Evolutionary conservation across 2,329 filamentous ascomycete species (phyloP).

Genomic region (Pseudogymnoascus sp.): DNA sequence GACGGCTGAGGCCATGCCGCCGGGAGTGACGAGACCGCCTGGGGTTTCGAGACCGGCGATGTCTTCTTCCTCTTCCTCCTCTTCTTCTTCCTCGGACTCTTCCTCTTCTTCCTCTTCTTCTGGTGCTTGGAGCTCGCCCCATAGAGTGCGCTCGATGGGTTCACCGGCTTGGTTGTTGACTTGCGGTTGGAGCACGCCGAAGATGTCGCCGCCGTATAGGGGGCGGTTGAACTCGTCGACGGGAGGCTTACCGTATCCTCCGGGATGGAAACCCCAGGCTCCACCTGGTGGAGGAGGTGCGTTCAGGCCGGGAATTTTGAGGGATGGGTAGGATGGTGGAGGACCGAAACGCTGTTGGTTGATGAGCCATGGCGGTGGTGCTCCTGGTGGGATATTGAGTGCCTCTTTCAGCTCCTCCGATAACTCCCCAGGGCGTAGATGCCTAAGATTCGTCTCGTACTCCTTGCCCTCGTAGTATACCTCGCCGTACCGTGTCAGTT

Average conservation of each 20-base stretch:
- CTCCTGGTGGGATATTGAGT: slow-evolving; percentile 84
- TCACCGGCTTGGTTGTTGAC: slow-evolving; percentile 59
- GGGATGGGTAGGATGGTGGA: slow-evolving; percentile 87
- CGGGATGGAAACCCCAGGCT: slow-evolving; percentile 90
- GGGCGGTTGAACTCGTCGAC: slow-evolving; percentile 89
- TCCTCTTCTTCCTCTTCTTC: slow-evolving; percentile 62
- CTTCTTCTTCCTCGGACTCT: slow-evolving; percentile 63
- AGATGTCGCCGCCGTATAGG: slow-evolving; percentile 89
- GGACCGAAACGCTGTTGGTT: slow-evolving; percentile 92
- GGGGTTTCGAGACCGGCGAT: slow-evolving; percentile 63
- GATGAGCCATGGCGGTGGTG: slow-evolving; percentile 93
- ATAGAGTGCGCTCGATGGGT: slow-evolving; percentile 75
- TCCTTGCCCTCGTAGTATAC: slow-evolving; percentile 99
- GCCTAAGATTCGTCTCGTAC: slow-evolving; percentile 86
- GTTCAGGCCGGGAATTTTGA: slow-evolving; percentile 91
- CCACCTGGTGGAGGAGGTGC: slow-evolving; percentile 83
- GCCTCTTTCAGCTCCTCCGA: slow-evolving; percentile 87
- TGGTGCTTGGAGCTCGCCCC: slow-evolving; percentile 82
- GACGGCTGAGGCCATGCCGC: slow-evolving; percentile 69
- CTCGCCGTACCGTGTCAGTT: slow-evolving; percentile 88
- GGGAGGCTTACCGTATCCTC: slow-evolving; percentile 92
- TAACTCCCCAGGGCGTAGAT: slow-evolving; percentile 82
- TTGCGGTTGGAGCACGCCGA: slow-evolving; percentile 62
- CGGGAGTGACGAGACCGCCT: slow-evolving; percentile 69
- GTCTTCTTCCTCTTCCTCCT: slow-evolving; percentile 52